Evolutionary conservation across 2,329 filamentous ascomycete genomes (phyloP), one percentile per base, ranked within the genome.

Genomic region (Neonectria neomacrospora): DNA sequence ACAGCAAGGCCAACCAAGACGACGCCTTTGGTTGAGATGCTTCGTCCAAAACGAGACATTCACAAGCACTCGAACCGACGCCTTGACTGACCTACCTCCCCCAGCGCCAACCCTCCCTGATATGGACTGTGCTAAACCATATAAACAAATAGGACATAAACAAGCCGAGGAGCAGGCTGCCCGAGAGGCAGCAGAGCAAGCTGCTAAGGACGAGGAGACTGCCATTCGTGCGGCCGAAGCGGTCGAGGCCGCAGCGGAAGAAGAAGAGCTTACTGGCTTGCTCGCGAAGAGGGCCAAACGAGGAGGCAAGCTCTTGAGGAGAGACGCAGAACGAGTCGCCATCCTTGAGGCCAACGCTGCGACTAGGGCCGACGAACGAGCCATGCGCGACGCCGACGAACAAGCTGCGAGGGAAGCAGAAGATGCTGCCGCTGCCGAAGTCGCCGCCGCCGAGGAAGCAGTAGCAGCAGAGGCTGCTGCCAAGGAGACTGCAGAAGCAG

Each of bases 71-170:
- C 67, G 68, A 58, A 78, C 77, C 67, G 74, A 78, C 45, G 71
- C 76, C 73, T 77, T 81, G 61, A 77, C 75, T 69, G 74, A 83
- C 61, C 77, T 79, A 58, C 80, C 81, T 65, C 81, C 83, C 64
- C 82, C 80, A 68, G 80, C 79, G 55, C 82, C 84, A 42, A 83
- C 81, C 44, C 81, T 83, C 64, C 83, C 82, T 37, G 76, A 76
- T 56, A 75, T 83, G 71, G 80, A 86, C 62, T 72, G 82, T 74
- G 78, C 79, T 71, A 80, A 84, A 67, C 73, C 65, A 70, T 69
- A 73, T 58, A 60, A 72, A 64, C 30, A 71, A 70, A 61, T 67
- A 78, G 74, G 76, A 71, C 78, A 81, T 66, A 66, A 74, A 30
- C 57, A 65, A 51, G 63, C 61, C 23, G 65, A 67, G 30, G 60